Evolutionary conservation across 2,329 filamentous ascomycete species (phyloP).

Genomic region (Cladosporium austrohemisphaericum): DNA sequence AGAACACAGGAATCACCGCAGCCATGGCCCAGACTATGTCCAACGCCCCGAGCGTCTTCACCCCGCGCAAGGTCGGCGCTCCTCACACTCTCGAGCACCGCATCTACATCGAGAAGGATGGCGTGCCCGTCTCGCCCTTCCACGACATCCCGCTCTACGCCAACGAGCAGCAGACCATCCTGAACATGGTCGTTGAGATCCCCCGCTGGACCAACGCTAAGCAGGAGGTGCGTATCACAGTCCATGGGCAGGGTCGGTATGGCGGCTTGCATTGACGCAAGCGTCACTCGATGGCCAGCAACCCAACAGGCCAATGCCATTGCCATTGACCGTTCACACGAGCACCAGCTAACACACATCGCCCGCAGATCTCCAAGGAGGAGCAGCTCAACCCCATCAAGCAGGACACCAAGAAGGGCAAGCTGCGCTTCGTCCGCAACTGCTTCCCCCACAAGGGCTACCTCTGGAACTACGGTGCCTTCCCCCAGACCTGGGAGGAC

Average conservation of each 20-base stretch:
- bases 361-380: slow-evolving; percentile 90
- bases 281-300: background rate
- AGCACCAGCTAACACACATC: background rate
- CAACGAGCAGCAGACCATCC: slow-evolving; percentile 89
- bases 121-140: slow-evolving; percentile 87
- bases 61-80: slow-evolving; percentile 79
- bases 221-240: slow-evolving; percentile 74
- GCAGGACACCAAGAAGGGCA: slow-evolving; percentile 99
- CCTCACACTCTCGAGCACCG: slow-evolving; percentile 95
- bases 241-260: background rate
- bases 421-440: slow-evolving; percentile 98
- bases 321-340: background rate
- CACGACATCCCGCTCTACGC: slow-evolving; percentile 98
- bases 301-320: background rate
- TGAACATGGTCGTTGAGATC: slow-evolving; percentile 99
- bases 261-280: background rate
- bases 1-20: slow-evolving; percentile 16
- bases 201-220: slow-evolving; percentile 99
- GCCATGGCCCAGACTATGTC: slow-evolving; percentile 18
- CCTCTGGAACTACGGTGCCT: slow-evolving; percentile 99
- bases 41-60: slow-evolving; percentile 60
- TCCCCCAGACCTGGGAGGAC: slow-evolving; percentile 99
- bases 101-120: slow-evolving; percentile 97
- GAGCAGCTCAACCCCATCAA: slow-evolving; percentile 98
- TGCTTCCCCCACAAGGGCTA: slow-evolving; percentile 99